Evolutionary conservation across 495 filamentous ascomycete genomes (phyloP).

Genomic region (Zalerion maritima): DNA sequence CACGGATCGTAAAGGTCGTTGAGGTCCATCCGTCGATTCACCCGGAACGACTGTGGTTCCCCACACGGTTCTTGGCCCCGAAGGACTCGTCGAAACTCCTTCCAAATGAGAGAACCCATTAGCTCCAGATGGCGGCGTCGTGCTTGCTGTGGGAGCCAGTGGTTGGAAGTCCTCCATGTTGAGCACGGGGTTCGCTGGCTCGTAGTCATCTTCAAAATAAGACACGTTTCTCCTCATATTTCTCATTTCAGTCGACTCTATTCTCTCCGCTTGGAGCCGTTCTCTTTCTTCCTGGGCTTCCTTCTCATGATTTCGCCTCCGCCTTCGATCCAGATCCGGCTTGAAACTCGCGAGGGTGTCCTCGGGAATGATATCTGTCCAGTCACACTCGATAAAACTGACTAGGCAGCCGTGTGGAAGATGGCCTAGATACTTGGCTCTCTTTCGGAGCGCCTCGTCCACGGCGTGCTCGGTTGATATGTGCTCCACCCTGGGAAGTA

Average conservation of each 20-base stretch:
- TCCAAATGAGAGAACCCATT: constrained; percentile 29
- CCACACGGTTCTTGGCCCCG: constrained; percentile 68
- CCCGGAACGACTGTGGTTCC: constrained; percentile 54
- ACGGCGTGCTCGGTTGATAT: constrained; percentile 83
- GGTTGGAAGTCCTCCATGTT: constrained; percentile 52
- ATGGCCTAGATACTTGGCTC: constrained; percentile 82
- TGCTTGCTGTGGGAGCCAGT: constrained; percentile 30
- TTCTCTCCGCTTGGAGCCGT: constrained; percentile 68
- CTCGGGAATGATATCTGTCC: constrained; percentile 73
- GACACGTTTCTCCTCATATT: constrained; percentile 19
- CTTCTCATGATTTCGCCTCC: constrained; percentile 74
- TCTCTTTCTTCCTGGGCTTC: constrained; percentile 83
- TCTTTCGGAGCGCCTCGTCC: constrained; percentile 75
- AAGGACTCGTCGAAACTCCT: constrained; percentile 61
- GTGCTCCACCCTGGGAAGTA: constrained; percentile 82
- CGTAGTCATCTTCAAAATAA: constrained; percentile 18
- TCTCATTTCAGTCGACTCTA: constrained; percentile 44
- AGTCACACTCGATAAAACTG: constrained; percentile 89
- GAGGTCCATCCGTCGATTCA: constrained; percentile 29
- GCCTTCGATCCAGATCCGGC: constrained; percentile 60
- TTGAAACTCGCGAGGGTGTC: constrained; percentile 63
- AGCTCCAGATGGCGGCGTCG: constrained; percentile 22
- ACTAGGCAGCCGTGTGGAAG: constrained; percentile 88
- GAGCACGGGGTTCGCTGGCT: constrained; percentile 17
- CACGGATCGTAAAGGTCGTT: constrained; percentile 17